Evolutionary conservation across 257 asterid genomes (phyloP).

Genomic region (Fraxinus excelsior): DNA sequence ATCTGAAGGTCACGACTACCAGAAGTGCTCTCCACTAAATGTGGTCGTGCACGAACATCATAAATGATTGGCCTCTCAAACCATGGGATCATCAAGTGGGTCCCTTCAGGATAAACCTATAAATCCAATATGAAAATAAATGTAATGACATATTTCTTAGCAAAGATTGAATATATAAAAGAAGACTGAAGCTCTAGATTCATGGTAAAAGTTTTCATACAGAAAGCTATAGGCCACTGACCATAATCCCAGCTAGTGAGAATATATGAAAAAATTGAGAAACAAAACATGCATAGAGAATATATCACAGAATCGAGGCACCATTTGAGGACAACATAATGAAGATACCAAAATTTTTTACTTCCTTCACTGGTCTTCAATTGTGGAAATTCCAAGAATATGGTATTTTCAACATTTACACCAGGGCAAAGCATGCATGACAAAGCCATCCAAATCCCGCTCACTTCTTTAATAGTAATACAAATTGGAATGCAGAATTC

Average conservation of each 20-base stretch:
- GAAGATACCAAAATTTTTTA: no score
- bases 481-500: not conserved
- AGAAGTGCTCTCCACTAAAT: slow-evolving; percentile 86
- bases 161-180: not conserved
- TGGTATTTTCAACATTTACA: not conserved
- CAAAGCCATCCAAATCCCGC: not conserved
- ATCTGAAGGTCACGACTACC: slow-evolving; percentile 98
- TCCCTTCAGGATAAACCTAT: slow-evolving; percentile 92
- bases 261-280: not conserved
- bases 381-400: not conserved
- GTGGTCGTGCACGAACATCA: slow-evolving; percentile 95
- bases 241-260: not conserved
- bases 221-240: not conserved
- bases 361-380: not conserved
- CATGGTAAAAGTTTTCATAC: not conserved
- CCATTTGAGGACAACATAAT: no score
- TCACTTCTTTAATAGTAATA: not conserved
- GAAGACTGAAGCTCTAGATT: not conserved
- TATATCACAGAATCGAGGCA: not conserved
- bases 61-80: slow-evolving; percentile 85
- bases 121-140: slow-evolving; percentile 15
- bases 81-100: slow-evolving; percentile 93
- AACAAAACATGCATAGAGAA: not conserved
- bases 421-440: not conserved
- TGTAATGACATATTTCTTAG: not conserved